Evolutionary conservation across 73 alveolate species (phyloP).

Genomic region (Paramecium caudatum): DNA sequence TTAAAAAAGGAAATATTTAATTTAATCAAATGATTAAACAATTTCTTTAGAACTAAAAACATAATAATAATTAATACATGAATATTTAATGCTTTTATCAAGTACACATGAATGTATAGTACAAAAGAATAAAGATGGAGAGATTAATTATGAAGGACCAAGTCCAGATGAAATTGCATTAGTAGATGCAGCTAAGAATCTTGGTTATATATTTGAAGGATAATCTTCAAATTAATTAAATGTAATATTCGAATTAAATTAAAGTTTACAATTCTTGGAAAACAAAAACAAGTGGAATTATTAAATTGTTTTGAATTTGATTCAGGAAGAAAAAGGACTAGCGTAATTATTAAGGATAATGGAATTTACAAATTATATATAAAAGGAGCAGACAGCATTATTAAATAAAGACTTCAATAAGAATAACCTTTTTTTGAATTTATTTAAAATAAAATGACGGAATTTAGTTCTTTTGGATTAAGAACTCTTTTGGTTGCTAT

Average conservation of each 20-base stretch:
- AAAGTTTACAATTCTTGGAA: constrained; percentile 63
- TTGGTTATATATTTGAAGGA: constrained; percentile 86
- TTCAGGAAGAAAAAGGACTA: constrained; percentile 85
- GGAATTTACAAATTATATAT: constrained; percentile 74
- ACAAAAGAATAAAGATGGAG: constrained; percentile 64
- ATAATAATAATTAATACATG: constrained; percentile 73
- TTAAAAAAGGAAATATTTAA: not conserved
- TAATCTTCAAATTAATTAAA: constrained; percentile 57
- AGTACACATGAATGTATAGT: constrained; percentile 88
- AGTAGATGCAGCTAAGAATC: constrained; percentile 84
- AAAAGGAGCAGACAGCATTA: constrained; percentile 96
- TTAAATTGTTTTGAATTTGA: constrained; percentile 84
- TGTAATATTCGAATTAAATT: constrained; percentile 13
- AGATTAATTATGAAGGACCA: constrained; percentile 80
- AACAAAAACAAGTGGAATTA: constrained; percentile 69
- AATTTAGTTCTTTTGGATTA: constrained; percentile 79
- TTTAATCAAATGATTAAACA: constrained; percentile 67
- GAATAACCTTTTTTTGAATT: constrained; percentile 67
- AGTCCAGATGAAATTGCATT: constrained; percentile 89
- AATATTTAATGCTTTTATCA: constrained; percentile 79
- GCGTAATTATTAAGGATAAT: constrained; percentile 79
- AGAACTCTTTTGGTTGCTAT: constrained; percentile 91
- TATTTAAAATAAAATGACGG: constrained; percentile 49
- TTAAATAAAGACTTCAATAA: constrained; percentile 72
- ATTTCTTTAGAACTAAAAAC: not conserved